Percentiles rank a stretch among this genome's conserved stretches.
phyloP scores from a whole-genome alignment of 1,139 yeast genomes.

The Blastobotrys apis region DNA sequence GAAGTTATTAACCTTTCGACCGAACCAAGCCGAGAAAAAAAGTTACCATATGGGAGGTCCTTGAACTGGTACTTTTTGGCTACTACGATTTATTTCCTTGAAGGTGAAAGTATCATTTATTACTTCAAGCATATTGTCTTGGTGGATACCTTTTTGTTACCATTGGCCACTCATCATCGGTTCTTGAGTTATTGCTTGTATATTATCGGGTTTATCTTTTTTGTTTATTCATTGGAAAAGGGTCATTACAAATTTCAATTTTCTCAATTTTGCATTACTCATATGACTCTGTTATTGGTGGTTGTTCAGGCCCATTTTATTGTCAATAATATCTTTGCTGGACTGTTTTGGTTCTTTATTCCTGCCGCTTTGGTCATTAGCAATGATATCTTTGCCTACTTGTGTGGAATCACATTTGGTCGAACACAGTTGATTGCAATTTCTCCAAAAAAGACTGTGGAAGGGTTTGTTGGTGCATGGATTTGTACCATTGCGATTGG shows the following conservation, averaged over 20 bases:
- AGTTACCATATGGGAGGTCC: conserved; percentile 76
- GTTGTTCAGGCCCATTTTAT: conserved; percentile 94
- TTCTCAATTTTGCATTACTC: conserved; percentile 89
- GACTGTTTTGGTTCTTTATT: conserved; percentile 89
- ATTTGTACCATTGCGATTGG: conserved; percentile 80
- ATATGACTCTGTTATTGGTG: conserved; percentile 85
- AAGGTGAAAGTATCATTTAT: conserved; percentile 76
- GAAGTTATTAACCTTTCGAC: conserved; percentile 84
- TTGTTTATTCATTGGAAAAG: conserved; percentile 83
- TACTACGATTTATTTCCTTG: conserved; percentile 81
- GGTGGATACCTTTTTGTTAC: conserved; percentile 41
- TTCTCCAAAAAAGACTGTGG: conserved; percentile 95
- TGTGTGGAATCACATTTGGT: conserved; percentile 97
- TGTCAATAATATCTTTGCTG: conserved; percentile 82
- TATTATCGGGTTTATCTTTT: conserved; percentile 82
- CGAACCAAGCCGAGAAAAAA: conserved; percentile 79
- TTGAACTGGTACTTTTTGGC: conserved; percentile 75
- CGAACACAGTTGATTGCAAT: conserved; percentile 86
- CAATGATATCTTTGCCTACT: conserved; percentile 92
- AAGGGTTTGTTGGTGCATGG: conserved; percentile 98
- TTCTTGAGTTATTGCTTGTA: conserved; percentile 80
- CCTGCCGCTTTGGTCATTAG: conserved; percentile 91
- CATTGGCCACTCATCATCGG: conserved; percentile 64
- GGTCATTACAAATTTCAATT: conserved; percentile 90
- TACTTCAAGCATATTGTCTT: conserved; percentile 50